Base-by-base conservation (phyloP, 176 grass and related monocot genomes). In the Stipa capillata region DNA sequence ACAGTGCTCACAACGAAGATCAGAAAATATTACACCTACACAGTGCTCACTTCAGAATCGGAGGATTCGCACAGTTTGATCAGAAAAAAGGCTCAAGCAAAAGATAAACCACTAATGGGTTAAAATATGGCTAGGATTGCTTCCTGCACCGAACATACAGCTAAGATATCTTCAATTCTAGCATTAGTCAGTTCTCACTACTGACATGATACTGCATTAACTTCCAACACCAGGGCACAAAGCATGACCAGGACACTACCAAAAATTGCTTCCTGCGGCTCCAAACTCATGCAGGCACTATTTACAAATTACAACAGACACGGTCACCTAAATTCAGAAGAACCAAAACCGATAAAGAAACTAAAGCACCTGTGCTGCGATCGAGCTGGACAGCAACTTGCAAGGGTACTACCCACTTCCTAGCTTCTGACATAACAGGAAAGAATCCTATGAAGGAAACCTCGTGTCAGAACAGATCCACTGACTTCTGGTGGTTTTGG, bases 261-360 rank as follows among this genome's bases (percentile, higher is more conserved):
- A 42, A 78, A 79, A 67, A 36, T 3, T 18, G 48, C 40, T 67
- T 66, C 31, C 36, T 20, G 18, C 24, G 2, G 23, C 56, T 11
- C 44, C 55, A 55, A n/a, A 31, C 47, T 37, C 20, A 65, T 24
- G n/a, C 58, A 43, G 34, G 15, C 21, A 49, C 61, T 69, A 80
- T 76, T 53, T 84, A 84, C 85, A 87, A 10, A 79, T 40, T 74
- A 88, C 74, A 88, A 88, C 59, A 79, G 12, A 49, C 56, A 50
- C 61, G 0, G 25, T 9, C 28, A 1, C 51, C 69, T 36, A 82
- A 39, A 40, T 65, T 68, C 36, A 45, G 28, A 60, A 49, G 11
- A 59, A 69, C 57, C 48, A 65, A n/a, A 53, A 66, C 43, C 3
- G 23, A 33, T 16, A 55, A 14, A 47, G 7, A 66, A 52, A 73